These are phyloP conservation scores for Thoreauomyces humboldtii DNA, from an alignment of 192 early-diverging fungal genomes.

Conservation along the genomic window DNA sequence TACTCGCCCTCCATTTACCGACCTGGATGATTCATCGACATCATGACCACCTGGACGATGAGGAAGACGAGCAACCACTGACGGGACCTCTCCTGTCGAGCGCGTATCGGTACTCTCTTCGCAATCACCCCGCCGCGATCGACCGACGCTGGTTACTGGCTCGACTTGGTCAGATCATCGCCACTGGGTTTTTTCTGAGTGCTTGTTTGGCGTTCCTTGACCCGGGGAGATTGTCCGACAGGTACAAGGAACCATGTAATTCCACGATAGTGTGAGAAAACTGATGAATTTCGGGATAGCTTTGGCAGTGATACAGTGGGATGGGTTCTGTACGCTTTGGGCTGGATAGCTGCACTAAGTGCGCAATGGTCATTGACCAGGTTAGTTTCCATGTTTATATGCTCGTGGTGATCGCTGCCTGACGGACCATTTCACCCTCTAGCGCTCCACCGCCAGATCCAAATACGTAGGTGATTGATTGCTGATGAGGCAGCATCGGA, in stretches of 20 bases:
- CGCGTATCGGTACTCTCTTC: constrained; percentile 2
- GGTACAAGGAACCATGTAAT: constrained; percentile 3
- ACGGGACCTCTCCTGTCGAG: background rate
- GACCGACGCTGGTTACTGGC: background rate
- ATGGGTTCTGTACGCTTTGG: constrained; percentile 18
- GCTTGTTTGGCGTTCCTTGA: constrained; percentile 21
- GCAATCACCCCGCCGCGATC: background rate
- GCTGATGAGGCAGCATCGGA: background rate
- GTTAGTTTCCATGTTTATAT: background rate
- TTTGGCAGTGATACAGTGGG: background rate
- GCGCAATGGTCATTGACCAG: constrained; percentile 30
- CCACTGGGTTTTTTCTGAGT: constrained; percentile 15
- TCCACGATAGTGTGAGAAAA: too few relatives aligned
- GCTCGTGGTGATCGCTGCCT: background rate
- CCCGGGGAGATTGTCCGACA: constrained; percentile 1
- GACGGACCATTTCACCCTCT: background rate
- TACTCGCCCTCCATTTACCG: constrained; percentile 10
- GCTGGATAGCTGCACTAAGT: constrained; percentile 17
- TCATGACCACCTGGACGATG: background rate
- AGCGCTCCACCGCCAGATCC: constrained; percentile 27
- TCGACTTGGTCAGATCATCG: constrained; percentile 3
- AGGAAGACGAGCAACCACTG: constrained; percentile 16
- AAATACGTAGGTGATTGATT: constrained; percentile 9
- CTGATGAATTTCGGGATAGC: background rate
- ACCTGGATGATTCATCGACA: background rate